Evolutionary conservation across 805 yeast species (phyloP), one percentile per base, ranked within the genome.

Genomic region (Barnettozyma siamensis): DNA sequence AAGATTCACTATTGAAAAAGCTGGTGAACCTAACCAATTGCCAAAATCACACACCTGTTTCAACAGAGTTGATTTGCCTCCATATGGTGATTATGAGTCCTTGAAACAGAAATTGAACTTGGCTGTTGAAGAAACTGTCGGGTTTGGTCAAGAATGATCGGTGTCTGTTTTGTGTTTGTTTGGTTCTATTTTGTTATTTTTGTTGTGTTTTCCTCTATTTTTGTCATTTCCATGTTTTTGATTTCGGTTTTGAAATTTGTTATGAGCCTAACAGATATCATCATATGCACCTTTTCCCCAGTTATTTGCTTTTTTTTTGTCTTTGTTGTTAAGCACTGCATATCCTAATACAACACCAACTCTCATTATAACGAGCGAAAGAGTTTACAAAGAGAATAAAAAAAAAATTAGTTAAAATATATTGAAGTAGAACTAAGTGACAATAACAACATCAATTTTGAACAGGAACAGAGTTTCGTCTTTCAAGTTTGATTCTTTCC

Each of bases 21-120:
- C 98, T 9, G 99, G 99, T 44, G 98, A 91, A 62, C 59, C 83
- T 27, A 82, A 80, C 57, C 96, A 89, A 67, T 58, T 93, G 57
- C 99, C 99, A 34, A 93, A 93, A 65, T 87, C 96, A 9, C 99
- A 93, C 63, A 93, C 99, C 2, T 91, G 99, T 75, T 93, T 93
- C 78, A 93, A 93, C 70, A 85, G 99, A 69, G 97, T 93, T 40
- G 99, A 93, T 69, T 74, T 93, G 58, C 99, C 99, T 31, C 95
- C 94, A 43, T 93, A 93, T 65, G 75, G 73, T 44, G 89, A 84
- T 59, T 86, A 76, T 62, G 96, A 84, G 40, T 72, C 85, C 40
- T 67, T 93, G 73, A 87, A 79, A 58, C 93, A 88, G 66, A 93
- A 93, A 65, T 75, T 93, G 56, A 83, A 95, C 28, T 73, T 91